A percentile compares a stretch with the other conserved stretches of the same genome.
Conservation (phyloP, 495 filamentous ascomycete genomes). For the Hapsidospora chrysogenum region DNA sequence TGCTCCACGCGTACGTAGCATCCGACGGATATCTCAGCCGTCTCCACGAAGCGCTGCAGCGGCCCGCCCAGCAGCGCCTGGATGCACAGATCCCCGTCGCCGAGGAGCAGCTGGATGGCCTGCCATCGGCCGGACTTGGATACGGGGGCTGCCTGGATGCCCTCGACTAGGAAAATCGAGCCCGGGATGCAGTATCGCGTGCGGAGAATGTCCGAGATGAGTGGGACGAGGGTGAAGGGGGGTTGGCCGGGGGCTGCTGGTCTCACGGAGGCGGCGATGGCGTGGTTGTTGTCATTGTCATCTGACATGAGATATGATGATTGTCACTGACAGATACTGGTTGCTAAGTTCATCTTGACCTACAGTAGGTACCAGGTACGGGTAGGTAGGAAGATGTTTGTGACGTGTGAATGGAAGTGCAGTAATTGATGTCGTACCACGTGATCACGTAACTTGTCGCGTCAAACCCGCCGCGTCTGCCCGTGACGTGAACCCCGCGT, state of each 20-base stretch:
- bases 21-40: conserved; percentile 18
- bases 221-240: conserved; percentile 4
- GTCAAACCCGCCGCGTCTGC: too few species aligned
- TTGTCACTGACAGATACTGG: too few species aligned
- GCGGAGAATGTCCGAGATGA: conserved; percentile 20
- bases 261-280: conserved; percentile 1
- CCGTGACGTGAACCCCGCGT: too few species aligned
- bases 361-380: too few species aligned
- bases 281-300: too few species aligned
- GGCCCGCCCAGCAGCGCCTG: conserved; percentile 22
- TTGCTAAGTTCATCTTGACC: too few species aligned
- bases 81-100: conserved; percentile 26
- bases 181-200: conserved; percentile 19
- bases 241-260: neutral
- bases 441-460: too few species aligned
- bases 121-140: conserved; percentile 9
- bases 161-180: conserved; percentile 27
- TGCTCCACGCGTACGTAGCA: conserved; percentile 20
- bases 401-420: too few species aligned
- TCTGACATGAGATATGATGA: too few species aligned
- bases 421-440: too few species aligned
- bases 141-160: conserved; percentile 10
- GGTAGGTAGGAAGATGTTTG: too few species aligned
- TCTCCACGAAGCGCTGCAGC: conserved; percentile 19
- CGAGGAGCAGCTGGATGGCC: conserved; percentile 18